Base-by-base conservation (phyloP, 2,329 filamentous ascomycete genomes). In the Tolypocladium capitatum region DNA sequence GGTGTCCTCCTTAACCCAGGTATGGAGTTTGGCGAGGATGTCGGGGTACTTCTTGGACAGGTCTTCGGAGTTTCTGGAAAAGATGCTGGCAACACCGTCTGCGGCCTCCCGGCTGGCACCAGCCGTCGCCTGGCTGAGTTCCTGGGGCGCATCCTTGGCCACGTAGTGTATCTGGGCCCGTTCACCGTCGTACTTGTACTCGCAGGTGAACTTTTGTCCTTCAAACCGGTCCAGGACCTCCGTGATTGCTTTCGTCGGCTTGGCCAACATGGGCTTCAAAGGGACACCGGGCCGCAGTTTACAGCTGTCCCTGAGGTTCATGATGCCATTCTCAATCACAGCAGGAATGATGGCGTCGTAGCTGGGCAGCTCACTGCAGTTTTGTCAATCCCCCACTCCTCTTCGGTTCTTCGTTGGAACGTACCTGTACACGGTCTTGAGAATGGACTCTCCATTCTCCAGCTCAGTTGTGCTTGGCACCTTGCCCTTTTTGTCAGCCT, bases 121-220 rank as follows among this genome's bases (percentile, higher is more conserved):
- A 11, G 73, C 69, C 1, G 76, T 69, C 33, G 78, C 73, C 43
- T 83, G 76, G 49, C 77, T 76, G 55, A 87, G 83, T 47, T 88
- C 75, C 50, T 84, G 71, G 2, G 80, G 71, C 10, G 86, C 78
- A 52, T 91, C 85, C 52, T 88, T 86, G 5, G 90, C 83, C 31
- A 97, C 88, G 56, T 94, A 98, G 63, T 98, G 92, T 45, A 98
- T 97, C 63, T 98, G 92, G n/a, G 92, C 92, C 61, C 92, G 78
- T 66, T 98, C 92, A 44, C 92, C 92, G 58, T 98, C 92, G 60
- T 98, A 98, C 66, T 98, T 98, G 74, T 94, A 98, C 64, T 98
- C 92, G 68, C 92, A 98, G 1, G 92, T 97, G 60, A 98, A 98
- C 27, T 84, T 85, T 61, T 95, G 92, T 53, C 86, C 82, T 62